phyloP scores from a whole-genome alignment of 768 basidiomycete genomes.

The Sarcodon sp. region DNA sequence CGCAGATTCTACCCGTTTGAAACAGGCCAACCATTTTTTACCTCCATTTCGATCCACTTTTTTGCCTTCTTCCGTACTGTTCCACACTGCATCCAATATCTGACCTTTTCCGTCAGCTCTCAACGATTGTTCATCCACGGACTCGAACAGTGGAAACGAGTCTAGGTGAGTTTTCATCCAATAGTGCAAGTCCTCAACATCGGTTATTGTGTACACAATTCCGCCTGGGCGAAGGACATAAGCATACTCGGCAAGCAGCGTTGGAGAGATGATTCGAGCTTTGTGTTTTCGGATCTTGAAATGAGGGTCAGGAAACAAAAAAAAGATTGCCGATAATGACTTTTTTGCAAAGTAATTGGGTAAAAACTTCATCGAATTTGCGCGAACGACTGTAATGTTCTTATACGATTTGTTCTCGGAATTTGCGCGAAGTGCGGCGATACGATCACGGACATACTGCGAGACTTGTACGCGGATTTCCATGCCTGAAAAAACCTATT shows the following conservation, averaged over 20 bases:
- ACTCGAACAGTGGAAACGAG: constrained; percentile 78
- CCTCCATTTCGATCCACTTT: constrained; percentile 91
- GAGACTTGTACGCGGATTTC: constrained; percentile 97
- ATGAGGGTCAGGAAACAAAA: constrained; percentile 98
- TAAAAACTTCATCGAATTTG: constrained; percentile 97
- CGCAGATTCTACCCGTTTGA: constrained; percentile 40
- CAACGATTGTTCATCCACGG: constrained; percentile 61
- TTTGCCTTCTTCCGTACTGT: constrained; percentile 89
- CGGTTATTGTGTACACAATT: constrained; percentile 95
- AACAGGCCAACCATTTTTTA: constrained; percentile 89
- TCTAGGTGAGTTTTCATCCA: constrained; percentile 94
- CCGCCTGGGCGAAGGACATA: constrained; percentile 90
- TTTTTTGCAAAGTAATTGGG: constrained; percentile 91
- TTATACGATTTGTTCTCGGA: constrained; percentile 30
- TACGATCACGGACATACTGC: constrained; percentile 91
- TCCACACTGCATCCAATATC: constrained; percentile 73
- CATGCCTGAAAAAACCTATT: constrained; percentile 47
- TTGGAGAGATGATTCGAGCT: constrained; percentile 95
- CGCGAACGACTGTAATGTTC: constrained; percentile 88
- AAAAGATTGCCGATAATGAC: constrained; percentile 88
- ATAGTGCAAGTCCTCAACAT: constrained; percentile 84
- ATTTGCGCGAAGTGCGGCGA: constrained; percentile 77
- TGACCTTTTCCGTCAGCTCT: constrained; percentile 64
- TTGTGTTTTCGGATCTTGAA: constrained; percentile 99
- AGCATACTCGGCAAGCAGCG: constrained; percentile 95